These are phyloP conservation scores for Oryza officinalis DNA, from an alignment of 176 grass and related monocot genomes.

Conservation along the genomic window DNA sequence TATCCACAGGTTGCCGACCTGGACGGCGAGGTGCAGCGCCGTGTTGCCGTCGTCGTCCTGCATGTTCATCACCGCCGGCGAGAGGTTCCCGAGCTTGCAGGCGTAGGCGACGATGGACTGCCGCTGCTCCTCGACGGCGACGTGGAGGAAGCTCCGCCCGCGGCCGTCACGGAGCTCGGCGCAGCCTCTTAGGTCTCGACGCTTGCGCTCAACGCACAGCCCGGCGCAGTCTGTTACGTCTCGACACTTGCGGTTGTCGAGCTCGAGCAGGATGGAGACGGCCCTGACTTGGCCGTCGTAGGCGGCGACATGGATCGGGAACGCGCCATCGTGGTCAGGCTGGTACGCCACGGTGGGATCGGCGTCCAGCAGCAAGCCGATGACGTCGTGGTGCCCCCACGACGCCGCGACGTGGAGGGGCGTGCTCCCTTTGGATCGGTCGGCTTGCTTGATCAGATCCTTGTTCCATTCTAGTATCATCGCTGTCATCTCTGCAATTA, in stretches of 20 bases:
- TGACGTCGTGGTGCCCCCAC: neutral
- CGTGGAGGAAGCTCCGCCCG: conserved; percentile 47
- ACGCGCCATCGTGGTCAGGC: conserved; percentile 8
- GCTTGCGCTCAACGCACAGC: neutral
- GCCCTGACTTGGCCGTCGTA: neutral
- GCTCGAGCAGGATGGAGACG: neutral
- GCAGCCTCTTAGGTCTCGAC: neutral
- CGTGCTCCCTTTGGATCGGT: conserved; percentile 21
- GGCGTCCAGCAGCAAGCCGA: neutral
- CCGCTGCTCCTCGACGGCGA: conserved; percentile 15
- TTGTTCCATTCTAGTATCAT: conserved; percentile 5
- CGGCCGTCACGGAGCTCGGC: conserved; percentile 27
- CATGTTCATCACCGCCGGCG: conserved; percentile 9
- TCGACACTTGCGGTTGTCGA: neutral
- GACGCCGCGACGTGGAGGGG: conserved; percentile 40
- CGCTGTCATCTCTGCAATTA: neutral
- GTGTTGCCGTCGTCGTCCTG: conserved; percentile 49
- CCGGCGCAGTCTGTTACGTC: too few relatives aligned
- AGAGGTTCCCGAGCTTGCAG: neutral
- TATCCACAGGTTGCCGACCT: neutral
- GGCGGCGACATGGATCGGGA: conserved; percentile 48
- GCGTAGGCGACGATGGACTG: neutral
- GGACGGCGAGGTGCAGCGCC: conserved; percentile 32
- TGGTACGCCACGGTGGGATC: neutral
- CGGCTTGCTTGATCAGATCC: neutral